Conservation (phyloP, 805 yeast genomes). For the Millerago galiae region DNA sequence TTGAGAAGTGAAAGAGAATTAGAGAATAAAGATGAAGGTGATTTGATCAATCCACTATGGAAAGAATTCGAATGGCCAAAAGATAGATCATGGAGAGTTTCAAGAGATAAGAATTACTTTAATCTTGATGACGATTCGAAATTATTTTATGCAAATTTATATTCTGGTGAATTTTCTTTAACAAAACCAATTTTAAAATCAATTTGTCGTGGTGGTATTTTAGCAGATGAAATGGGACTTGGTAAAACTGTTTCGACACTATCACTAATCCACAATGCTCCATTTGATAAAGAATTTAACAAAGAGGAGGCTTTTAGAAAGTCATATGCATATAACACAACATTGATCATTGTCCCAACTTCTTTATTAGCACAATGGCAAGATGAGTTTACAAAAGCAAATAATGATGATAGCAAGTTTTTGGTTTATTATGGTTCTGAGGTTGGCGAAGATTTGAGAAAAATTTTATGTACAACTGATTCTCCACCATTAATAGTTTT, state of each 20-base stretch:
- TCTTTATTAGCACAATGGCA: conserved; percentile 91
- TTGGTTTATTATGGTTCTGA: conserved; percentile 73
- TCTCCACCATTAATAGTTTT: conserved; percentile 61
- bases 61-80: conserved; percentile 70
- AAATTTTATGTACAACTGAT: conserved; percentile 33
- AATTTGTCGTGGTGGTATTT: conserved; percentile 70
- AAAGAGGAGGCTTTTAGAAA: background rate
- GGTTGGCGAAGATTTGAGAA: conserved; percentile 40
- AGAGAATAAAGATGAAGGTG: conserved; percentile 34
- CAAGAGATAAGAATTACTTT: conserved; percentile 18
- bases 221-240: conserved; percentile 96
- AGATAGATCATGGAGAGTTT: conserved; percentile 33
- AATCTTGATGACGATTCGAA: conserved; percentile 5
- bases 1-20: conserved; percentile 66
- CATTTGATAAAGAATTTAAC: conserved; percentile 36
- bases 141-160: conserved; percentile 68
- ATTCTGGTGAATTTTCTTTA: conserved; percentile 71
- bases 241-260: conserved; percentile 88
- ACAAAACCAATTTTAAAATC: conserved; percentile 60
- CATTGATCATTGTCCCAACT: conserved; percentile 84
- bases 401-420: conserved; percentile 38
- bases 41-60: conserved; percentile 81
- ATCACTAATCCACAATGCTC: conserved; percentile 62
- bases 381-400: conserved; percentile 61
- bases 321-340: conserved; percentile 59